Conservation (phyloP, 148 eudicot genomes). For the Cornus controversa region DNA sequence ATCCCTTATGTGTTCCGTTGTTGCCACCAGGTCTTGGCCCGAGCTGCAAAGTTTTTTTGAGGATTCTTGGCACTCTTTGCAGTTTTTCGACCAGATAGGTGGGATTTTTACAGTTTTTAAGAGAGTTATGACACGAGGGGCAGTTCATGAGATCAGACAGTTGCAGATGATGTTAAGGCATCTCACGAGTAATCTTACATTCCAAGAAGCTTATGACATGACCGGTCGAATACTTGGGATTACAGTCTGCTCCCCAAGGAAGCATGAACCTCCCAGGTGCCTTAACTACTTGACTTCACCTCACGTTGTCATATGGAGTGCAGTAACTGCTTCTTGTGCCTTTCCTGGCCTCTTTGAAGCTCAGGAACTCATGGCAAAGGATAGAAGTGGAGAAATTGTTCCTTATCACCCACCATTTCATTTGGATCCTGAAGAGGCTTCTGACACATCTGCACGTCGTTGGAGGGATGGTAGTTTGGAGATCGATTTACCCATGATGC, state of each 20-base stretch:
- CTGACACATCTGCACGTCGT: slow-evolving; percentile 60
- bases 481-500: slow-evolving; percentile 96
- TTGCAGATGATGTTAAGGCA: slow-evolving; percentile 76
- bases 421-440: slow-evolving; percentile 68
- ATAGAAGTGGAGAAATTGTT: slow-evolving; percentile 82
- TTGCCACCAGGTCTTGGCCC: slow-evolving; percentile 96
- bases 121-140: slow-evolving; percentile 78
- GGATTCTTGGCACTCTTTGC: slow-evolving; percentile 84
- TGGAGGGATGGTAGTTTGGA: slow-evolving; percentile 99
- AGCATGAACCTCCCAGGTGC: slow-evolving; percentile 96
- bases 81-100: slow-evolving; percentile 89
- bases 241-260: slow-evolving; percentile 93
- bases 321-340: slow-evolving; percentile 98
- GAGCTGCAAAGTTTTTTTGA: slow-evolving; percentile 95
- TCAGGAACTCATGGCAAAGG: slow-evolving; percentile 95
- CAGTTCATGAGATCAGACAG: slow-evolving; percentile 88
- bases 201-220: slow-evolving; percentile 95
- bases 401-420: slow-evolving; percentile 94
- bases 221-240: slow-evolving; percentile 86
- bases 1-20: slow-evolving; percentile 78
- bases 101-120: slow-evolving; percentile 70
- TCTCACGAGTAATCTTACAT: slow-evolving; percentile 80
- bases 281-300: slow-evolving; percentile 95
- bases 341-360: slow-evolving; percentile 99
- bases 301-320: slow-evolving; percentile 98